Base-by-base conservation (phyloP, 495 filamentous ascomycete genomes). In the Cercophora scortea region DNA sequence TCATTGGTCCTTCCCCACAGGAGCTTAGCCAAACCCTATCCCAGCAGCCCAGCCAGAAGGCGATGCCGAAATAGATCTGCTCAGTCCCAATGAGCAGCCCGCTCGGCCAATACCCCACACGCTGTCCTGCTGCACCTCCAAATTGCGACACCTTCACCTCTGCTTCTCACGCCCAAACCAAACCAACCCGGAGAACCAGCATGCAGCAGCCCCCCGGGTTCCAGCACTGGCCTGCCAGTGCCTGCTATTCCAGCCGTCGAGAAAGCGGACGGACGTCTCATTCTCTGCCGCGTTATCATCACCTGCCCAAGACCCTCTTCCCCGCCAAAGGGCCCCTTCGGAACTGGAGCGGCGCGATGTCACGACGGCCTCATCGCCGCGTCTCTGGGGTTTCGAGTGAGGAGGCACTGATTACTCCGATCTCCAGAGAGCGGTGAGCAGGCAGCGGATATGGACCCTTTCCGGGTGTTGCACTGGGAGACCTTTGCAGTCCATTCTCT, bases 221-320 rank as follows among this genome's bases (percentile, higher is more conserved):
- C 25, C 5, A 25, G 25, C 25, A 2, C n/a, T n/a, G n/a, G n/a
- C n/a, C n/a, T n/a, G n/a, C n/a, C n/a, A n/a, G n/a, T 25, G 25
- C 25, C 25, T 2, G 25, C 25, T 25, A 25, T 25, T 25, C 25
- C 25, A 25, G 25, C 25, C 25, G 25, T 25, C 25, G 25, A 25
- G 25, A 25, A 5, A 25, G 25, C 25, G 25, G 25, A 25, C 25
- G 25, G 25, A 25, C 44, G 52, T 55, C 18, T 53, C 58, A 64
- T 58, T 40, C 57, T 53, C 50, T 54, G 59, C 59, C 59, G 54
- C 54, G 43, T 50, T 43, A 10, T 17, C 51, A 48, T 61, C 58
- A 64, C 56, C 50, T 53, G 52, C 19, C 25, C 25, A 25, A 25
- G 25, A 38, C 48, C 18, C 40, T 33, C 4, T 6, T 50, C 44